Conservation (phyloP, 768 basidiomycete species). For the Lyophyllum semitale region DNA sequence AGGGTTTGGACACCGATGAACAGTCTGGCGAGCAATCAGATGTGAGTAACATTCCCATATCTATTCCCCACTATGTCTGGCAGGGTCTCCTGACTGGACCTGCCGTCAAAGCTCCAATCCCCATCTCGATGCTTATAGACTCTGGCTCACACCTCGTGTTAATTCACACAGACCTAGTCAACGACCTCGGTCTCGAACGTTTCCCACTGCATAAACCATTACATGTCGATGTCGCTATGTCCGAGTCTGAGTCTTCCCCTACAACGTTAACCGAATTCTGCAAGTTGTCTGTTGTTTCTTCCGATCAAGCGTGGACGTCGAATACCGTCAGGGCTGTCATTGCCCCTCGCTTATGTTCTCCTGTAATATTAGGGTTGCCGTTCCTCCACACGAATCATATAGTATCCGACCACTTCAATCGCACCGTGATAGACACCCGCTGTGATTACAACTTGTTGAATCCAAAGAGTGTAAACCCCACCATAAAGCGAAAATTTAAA, state of each 20-base stretch:
- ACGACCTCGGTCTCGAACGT: constrained; percentile 4
- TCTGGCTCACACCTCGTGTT: constrained; percentile 29
- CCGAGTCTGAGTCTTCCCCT: too few species aligned
- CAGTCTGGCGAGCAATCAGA: too few species aligned
- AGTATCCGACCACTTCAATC: constrained; percentile 25
- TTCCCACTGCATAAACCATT: constrained; percentile 4
- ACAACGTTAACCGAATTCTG: not conserved
- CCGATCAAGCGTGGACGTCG: not conserved
- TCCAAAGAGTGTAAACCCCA: not conserved
- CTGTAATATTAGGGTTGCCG: constrained; percentile 3
- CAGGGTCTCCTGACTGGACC: not conserved
- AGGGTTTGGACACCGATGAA: too few species aligned
- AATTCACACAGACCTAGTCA: constrained; percentile 26
- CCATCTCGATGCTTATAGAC: constrained; percentile 25
- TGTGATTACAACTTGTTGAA: constrained; percentile 5
- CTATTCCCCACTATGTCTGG: not conserved
- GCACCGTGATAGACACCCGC: constrained; percentile 14
- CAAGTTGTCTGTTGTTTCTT: not conserved
- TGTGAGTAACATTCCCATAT: not conserved
- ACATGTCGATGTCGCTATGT: constrained; percentile 2
- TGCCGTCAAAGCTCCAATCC: not conserved
- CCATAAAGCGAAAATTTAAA: too few species aligned
- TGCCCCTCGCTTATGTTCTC: not conserved
- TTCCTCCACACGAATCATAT: constrained; percentile 11
- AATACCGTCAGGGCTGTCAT: not conserved